Conservation (phyloP, 129 eudicot genomes). For the Flaveria bidentis region DNA sequence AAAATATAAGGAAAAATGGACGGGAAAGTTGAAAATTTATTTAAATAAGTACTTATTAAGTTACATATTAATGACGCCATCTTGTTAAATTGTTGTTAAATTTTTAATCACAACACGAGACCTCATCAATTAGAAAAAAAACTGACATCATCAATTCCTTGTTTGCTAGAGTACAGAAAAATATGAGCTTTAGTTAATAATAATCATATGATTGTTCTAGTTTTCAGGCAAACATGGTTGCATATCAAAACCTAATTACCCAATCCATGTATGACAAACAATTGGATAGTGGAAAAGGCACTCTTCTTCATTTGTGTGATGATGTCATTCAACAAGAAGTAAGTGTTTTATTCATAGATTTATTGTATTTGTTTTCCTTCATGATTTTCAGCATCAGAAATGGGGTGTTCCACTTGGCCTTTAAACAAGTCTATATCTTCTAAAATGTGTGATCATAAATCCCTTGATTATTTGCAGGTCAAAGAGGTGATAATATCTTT, state of each 20-base stretch:
- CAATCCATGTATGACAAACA: conserved; percentile 98
- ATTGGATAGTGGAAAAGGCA: conserved; percentile 91
- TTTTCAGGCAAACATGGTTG: conserved; percentile 81
- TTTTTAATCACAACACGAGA: too few species aligned
- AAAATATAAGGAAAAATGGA: background rate
- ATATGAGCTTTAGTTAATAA: background rate
- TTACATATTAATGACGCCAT: too few species aligned
- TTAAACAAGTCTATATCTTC: background rate
- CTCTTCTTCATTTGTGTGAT: conserved; percentile 97
- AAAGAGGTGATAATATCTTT: conserved; percentile 82
- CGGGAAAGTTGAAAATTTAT: background rate
- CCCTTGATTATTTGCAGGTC: conserved; percentile 48
- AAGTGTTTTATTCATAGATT: conserved; percentile 20
- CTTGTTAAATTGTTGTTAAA: background rate
- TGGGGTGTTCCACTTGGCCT: background rate
- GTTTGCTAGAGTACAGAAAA: too few species aligned
- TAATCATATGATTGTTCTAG: conserved; percentile 37
- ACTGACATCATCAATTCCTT: too few species aligned
- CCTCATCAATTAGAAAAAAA: too few species aligned
- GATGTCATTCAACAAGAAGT: conserved; percentile 98
- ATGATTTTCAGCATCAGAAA: background rate
- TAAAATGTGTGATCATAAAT: background rate
- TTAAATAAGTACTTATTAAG: background rate
- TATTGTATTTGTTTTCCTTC: background rate
- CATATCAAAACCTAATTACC: conserved; percentile 83